These are phyloP conservation scores for Paramarasmius palmivorus DNA, from an alignment of 1,284 basidiomycete genomes.

Conservation along the genomic window DNA sequence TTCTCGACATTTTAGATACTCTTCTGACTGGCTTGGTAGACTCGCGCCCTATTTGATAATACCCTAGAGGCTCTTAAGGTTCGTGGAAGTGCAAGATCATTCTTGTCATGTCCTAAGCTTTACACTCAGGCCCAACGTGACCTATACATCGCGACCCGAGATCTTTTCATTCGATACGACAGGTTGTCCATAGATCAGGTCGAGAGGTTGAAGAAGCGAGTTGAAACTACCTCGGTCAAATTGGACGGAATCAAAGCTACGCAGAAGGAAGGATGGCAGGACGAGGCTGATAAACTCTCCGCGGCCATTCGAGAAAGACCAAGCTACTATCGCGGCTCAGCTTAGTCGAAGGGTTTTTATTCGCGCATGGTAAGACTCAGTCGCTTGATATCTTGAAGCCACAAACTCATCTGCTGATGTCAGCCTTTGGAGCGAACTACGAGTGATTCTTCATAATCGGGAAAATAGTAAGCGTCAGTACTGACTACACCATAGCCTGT, in stretches of 20 bases:
- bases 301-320: constrained; percentile 74
- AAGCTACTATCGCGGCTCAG: constrained; percentile 68
- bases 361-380: constrained; percentile 68
- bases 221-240: constrained; percentile 74
- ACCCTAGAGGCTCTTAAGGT: constrained; percentile 80
- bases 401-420: constrained; percentile 8
- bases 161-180: constrained; percentile 82
- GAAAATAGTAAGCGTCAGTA: constrained; percentile 61
- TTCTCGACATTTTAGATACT: neutral
- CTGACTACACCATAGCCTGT: neutral
- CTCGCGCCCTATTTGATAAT: constrained; percentile 57
- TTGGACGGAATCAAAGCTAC: constrained; percentile 69
- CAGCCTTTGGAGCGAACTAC: constrained; percentile 91
- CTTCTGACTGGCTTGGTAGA: constrained; percentile 33
- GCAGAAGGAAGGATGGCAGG: constrained; percentile 80
- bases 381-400: constrained; percentile 3
- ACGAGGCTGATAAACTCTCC: constrained; percentile 76
- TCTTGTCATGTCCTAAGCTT: constrained; percentile 6
- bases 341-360: constrained; percentile 81
- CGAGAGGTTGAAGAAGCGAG: constrained; percentile 82
- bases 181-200: constrained; percentile 83
- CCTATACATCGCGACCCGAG: constrained; percentile 82
- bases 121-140: constrained; percentile 75
- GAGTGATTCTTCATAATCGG: constrained; percentile 84
- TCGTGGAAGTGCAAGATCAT: constrained; percentile 9